Base-by-base conservation (phyloP, 768 basidiomycete species). In the Amyloporia xantha region DNA sequence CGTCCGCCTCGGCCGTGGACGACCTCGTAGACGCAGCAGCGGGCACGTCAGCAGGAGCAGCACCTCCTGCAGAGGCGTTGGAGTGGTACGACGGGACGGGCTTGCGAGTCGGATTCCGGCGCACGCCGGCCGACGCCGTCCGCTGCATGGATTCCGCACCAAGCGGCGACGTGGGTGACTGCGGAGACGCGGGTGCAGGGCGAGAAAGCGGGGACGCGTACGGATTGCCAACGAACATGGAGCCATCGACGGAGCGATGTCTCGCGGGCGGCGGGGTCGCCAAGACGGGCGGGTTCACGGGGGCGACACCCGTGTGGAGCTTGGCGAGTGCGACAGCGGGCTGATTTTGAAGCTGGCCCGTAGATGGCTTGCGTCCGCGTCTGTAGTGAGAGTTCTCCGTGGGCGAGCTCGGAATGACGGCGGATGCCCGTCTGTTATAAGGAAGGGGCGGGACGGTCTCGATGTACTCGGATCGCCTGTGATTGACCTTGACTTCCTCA, bases 1-100 rank as follows among this genome's bases (percentile, higher is more conserved):
- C 40, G 9, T 15, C n/a, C 7, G 17, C 25, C 12, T 25, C 37
- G n/a, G 37, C n/a, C 26, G 36, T 21, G 35, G 54, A 53, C 36
- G 47, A 37, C 19, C 35, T 47, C 15, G 39, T 36, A 11, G 43
- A 10, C 15, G 28, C 28, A 11, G 43, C 15, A 20, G 20, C 13
- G 9, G 11, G 39, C 9, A 9, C 39, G 24, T 21, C 11, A 3
- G 19, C 23, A 13, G 41, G 41, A 10, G 30, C 26, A 28, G n/a
- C 43, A 9, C 35, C 21, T 38, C 4, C 6, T 11, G 48, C 47
- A 12, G 26, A 27, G 12, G 17, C 38, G n/a, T 23, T 26, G 13
- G 33, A 25, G 45, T 47, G 45, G 35, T 58, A 57, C 37, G 47
- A 38, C 19, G 59, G 59, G n/a, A 60, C 59, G 9, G 56, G 59